Evolutionary conservation across 768 basidiomycete genomes (phyloP).

Genomic region (Trametes gibbosa): DNA sequence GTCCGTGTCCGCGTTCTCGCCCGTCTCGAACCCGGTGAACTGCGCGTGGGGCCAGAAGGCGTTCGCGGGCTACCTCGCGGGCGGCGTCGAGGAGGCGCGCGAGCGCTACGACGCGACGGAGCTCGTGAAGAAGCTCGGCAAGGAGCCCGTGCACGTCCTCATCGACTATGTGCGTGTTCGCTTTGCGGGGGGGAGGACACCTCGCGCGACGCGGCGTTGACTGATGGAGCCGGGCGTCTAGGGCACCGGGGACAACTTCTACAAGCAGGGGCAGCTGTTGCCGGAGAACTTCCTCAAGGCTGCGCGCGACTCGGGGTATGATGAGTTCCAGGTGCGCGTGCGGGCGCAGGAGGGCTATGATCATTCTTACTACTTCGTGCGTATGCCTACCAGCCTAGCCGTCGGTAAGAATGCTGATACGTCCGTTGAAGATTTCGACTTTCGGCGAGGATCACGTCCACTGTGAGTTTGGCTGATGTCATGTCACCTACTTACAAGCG

Average conservation of each 20-base stretch:
- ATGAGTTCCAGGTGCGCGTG: conserved; percentile 74
- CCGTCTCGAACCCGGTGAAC: conserved; percentile 80
- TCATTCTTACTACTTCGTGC: conserved; percentile 86
- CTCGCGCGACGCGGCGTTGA: not conserved
- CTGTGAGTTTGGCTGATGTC: conserved; percentile 48
- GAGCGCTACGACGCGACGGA: conserved; percentile 80
- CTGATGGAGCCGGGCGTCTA: conserved; percentile 27
- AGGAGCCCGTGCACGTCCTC: conserved; percentile 71
- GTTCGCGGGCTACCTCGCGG: conserved; percentile 79
- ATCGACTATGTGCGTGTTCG: conserved; percentile 72
- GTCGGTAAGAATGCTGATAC: not conserved
- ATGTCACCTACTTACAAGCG: conserved; percentile 13
- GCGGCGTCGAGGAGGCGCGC: conserved; percentile 74
- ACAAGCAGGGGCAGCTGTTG: conserved; percentile 81
- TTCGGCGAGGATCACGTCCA: conserved; percentile 88
- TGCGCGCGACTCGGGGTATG: conserved; percentile 69
- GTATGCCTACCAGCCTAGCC: conserved; percentile 17
- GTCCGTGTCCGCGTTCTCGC: conserved; percentile 88
- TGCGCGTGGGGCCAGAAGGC: conserved; percentile 93
- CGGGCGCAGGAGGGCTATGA: conserved; percentile 83
- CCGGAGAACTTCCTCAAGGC: conserved; percentile 87
- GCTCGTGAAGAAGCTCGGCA: conserved; percentile 57
- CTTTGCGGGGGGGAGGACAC: not conserved
- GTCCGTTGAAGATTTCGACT: conserved; percentile 67
- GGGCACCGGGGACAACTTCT: conserved; percentile 83